These are phyloP conservation scores for Myriosclerotinia curreyana DNA, from an alignment of 2,329 filamentous ascomycete genomes.

Conservation along the genomic window DNA sequence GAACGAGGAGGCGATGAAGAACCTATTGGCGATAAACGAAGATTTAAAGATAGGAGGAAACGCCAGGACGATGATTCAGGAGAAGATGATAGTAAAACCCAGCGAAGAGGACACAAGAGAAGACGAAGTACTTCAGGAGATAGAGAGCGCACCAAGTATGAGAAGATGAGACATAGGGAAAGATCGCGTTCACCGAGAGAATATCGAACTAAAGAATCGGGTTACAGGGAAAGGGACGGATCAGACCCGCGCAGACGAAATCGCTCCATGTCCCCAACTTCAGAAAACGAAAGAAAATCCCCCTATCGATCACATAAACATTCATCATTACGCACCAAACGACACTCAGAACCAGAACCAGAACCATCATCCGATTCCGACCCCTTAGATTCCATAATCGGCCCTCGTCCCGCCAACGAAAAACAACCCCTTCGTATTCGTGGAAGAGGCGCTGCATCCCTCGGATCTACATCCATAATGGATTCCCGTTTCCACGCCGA, in stretches of 20 bases:
- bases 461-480: conserved; percentile 57
- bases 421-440: conserved; percentile 49
- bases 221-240: conserved; percentile 37
- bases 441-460: conserved; percentile 65
- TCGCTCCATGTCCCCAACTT: conserved; percentile 17
- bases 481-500: conserved; percentile 74
- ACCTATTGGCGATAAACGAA: neutral
- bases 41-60: conserved; percentile 10
- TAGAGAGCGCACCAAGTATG: conserved; percentile 25
- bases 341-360: conserved; percentile 16
- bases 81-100: conserved; percentile 20
- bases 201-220: conserved; percentile 31
- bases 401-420: conserved; percentile 60
- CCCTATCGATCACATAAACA: conserved; percentile 1
- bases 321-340: conserved; percentile 21
- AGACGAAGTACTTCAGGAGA: conserved; percentile 31
- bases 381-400: conserved; percentile 72
- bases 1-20: conserved; percentile 13
- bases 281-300: conserved; percentile 2
- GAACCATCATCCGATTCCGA: conserved; percentile 56
- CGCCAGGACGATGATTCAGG: conserved; percentile 16
- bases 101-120: conserved; percentile 37
- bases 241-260: conserved; percentile 30
- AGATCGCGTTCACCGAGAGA: conserved; percentile 32
- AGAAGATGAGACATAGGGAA: conserved; percentile 27